Evolutionary conservation across 331 rosid species (phyloP), one percentile per base, ranked within the genome.

Genomic region (Dryas integrifolia): DNA sequence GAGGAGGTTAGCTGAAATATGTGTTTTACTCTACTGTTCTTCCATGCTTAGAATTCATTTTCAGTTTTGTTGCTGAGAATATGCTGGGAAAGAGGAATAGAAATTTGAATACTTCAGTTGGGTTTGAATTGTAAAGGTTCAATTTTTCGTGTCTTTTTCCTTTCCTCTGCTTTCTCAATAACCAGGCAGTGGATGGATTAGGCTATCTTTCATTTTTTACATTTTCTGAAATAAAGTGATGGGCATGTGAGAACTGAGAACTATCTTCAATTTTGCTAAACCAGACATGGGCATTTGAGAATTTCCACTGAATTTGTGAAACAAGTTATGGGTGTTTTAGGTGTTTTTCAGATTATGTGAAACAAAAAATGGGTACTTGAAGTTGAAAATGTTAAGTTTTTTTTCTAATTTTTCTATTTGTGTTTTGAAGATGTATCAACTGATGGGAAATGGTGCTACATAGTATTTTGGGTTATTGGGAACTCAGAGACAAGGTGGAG

Each of bases 381-480:
- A 41, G 38, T 52, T 74, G 9, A 8, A 65, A 59, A 24, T 43
- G 58, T 58, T 52, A 68, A 68, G 18, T 65, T 69, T 58, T 21
- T 21, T 21, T 40, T 70, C 35, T 30, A 1, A 30, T 13, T 13
- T 35, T 3, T 6, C 30, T 9, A 65, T 64, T 81, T 67, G 0
- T 81, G 73, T 38, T 65, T 64, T 84, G 87, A 82, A 95, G 98
- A 95, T 69, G 89, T 95, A 7, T 88, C 97, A 3, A 95, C 99
- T 9, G 99, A 95, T 75, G 99, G 99, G 26, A 92, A 77, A 82
- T 95, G 99, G 99, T 95, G 99, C 85, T 95, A 83, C 83, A 11
- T 95, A 68, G 92, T 95, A 43, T 87, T 95, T 50, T 92, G 97
- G 99, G 99, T 95, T 72, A 52, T 66, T 41, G 99, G 96, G 51